These are phyloP conservation scores for Aureoboletus auriporus DNA, from an alignment of 768 basidiomycete species.

Conservation along the genomic window DNA sequence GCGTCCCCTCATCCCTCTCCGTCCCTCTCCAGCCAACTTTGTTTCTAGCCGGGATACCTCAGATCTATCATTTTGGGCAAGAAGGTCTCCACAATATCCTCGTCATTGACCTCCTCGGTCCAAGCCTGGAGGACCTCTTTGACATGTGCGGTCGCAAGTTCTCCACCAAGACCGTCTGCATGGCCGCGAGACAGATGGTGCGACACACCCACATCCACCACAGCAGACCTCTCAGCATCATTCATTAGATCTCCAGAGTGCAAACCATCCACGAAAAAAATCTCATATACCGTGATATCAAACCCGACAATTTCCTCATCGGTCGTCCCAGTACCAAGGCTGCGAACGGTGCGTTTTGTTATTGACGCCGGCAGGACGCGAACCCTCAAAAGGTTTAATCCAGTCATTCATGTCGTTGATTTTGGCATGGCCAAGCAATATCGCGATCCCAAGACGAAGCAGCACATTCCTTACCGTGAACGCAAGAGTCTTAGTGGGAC, in stretches of 20 bases:
- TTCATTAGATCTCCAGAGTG: constrained; percentile 77
- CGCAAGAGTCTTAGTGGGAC: constrained; percentile 96
- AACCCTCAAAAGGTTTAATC: neutral
- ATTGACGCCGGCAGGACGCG: neutral
- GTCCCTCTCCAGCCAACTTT: constrained; percentile 13
- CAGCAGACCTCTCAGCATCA: constrained; percentile 3
- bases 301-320: constrained; percentile 98
- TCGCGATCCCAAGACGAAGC: constrained; percentile 97
- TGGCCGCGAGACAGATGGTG: constrained; percentile 98
- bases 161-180: constrained; percentile 96
- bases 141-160: constrained; percentile 99
- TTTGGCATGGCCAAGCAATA: constrained; percentile 99
- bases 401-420: constrained; percentile 92
- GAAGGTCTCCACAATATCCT: constrained; percentile 98
- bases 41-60: constrained; percentile 84
- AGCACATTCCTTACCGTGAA: constrained; percentile 98
- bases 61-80: constrained; percentile 99
- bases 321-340: constrained; percentile 91
- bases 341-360: constrained; percentile 56
- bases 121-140: constrained; percentile 95
- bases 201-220: constrained; percentile 15
- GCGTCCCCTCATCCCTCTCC: constrained; percentile 34
- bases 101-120: constrained; percentile 96
- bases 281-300: constrained; percentile 98
- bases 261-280: constrained; percentile 99